A percentile compares a stretch with the other conserved stretches of the same genome.
Evolutionary conservation across 2,329 filamentous ascomycete genomes (phyloP).

Genomic region (Sarocladium kiliense): DNA sequence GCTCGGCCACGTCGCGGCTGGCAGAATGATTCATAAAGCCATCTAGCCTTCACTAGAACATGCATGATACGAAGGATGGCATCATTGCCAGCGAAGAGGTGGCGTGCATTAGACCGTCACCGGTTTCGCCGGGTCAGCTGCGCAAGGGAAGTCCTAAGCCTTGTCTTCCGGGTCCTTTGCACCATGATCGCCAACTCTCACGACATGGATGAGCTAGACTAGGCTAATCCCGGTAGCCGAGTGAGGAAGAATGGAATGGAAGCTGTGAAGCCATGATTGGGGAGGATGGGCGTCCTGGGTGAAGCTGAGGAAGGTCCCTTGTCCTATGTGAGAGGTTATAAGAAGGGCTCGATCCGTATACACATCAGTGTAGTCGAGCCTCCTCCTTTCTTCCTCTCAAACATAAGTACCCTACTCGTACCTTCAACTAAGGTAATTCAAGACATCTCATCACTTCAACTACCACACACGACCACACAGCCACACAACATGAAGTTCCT

Average conservation of each 20-base stretch:
- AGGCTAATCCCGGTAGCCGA: not conserved
- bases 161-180: not conserved
- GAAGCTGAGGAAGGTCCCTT: too few relatives aligned
- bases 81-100: not conserved
- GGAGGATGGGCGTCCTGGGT: too few relatives aligned
- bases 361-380: too few relatives aligned
- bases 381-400: too few relatives aligned
- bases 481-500: constrained; percentile 25
- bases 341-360: too few relatives aligned
- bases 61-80: not conserved
- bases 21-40: too few relatives aligned
- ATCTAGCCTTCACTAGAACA: not conserved
- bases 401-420: too few relatives aligned
- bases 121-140: not conserved
- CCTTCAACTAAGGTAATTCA: too few relatives aligned
- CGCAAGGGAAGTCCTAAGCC: not conserved
- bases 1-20: too few relatives aligned
- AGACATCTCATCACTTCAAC: not conserved
- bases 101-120: not conserved
- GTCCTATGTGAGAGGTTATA: too few relatives aligned
- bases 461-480: not conserved
- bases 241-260: not conserved
- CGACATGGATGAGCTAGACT: not conserved
- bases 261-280: not conserved
- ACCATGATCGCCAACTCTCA: not conserved